phyloP scores from a whole-genome alignment of 1,139 yeast species.

The Geotrichum phurueaensis region DNA sequence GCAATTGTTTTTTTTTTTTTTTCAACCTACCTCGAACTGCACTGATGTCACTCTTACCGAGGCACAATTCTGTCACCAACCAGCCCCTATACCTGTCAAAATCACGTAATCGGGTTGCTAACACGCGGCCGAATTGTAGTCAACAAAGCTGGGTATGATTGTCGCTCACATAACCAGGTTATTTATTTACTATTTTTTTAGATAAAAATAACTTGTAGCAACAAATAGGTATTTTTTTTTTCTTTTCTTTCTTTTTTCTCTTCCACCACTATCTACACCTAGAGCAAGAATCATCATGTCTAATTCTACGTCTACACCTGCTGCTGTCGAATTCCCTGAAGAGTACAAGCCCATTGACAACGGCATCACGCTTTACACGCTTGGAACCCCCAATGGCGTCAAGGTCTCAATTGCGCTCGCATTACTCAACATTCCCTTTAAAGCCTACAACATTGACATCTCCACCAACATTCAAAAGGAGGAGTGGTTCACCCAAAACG shows the following conservation, averaged over 20 bases:
- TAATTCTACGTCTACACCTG: not conserved
- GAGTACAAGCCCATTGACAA: slow-evolving; percentile 4
- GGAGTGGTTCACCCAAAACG: slow-evolving; percentile 44
- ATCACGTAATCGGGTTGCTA: no score
- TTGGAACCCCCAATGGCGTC: slow-evolving; percentile 53
- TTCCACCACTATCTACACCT: not conserved
- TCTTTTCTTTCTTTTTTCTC: not conserved
- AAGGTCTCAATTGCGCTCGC: slow-evolving; percentile 48
- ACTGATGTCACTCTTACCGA: no score
- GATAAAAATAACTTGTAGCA: no score
- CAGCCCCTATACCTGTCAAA: no score
- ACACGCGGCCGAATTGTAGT: no score
- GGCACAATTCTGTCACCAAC: no score
- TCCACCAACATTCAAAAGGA: slow-evolving; percentile 42
- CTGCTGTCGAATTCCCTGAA: slow-evolving; percentile 29
- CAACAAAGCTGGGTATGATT: no score
- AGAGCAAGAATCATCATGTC: not conserved
- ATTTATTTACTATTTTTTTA: no score
- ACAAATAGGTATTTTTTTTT: no score
- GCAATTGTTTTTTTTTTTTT: no score
- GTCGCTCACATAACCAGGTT: no score
- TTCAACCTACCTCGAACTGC: no score
- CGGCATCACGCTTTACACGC: slow-evolving; percentile 40
- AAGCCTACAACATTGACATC: slow-evolving; percentile 42
- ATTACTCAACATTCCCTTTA: slow-evolving; percentile 45